A percentile compares a stretch with the other conserved stretches of the same genome.
phyloP scores from a whole-genome alignment of 768 basidiomycete species.

The Thelephora aurantiotincta region DNA sequence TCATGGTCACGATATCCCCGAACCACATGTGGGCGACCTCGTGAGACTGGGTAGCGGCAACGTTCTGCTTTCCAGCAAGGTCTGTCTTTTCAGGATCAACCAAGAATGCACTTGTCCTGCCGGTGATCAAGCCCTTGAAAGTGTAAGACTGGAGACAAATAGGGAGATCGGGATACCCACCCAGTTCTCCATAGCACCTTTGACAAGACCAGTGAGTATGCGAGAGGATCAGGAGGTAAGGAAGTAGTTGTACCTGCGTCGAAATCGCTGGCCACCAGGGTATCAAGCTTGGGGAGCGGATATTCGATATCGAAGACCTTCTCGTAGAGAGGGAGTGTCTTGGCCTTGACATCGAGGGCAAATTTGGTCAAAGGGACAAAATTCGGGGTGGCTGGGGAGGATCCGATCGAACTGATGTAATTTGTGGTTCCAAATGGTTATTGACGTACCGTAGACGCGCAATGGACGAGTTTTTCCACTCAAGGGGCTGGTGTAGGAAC shows the following conservation, averaged over 20 bases:
- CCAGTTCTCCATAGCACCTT: slow-evolving; percentile 89
- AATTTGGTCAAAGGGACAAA: slow-evolving; percentile 75
- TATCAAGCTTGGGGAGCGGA: slow-evolving; percentile 90
- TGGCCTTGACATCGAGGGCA: slow-evolving; percentile 75
- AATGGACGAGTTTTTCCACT: slow-evolving; percentile 73
- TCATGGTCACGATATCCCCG: slow-evolving; percentile 88
- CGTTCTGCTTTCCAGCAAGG: slow-evolving; percentile 60
- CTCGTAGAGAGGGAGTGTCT: slow-evolving; percentile 82
- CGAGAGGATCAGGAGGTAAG: not conserved
- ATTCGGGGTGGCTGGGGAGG: slow-evolving; percentile 54
- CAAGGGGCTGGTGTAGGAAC: slow-evolving; percentile 63
- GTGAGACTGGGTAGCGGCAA: slow-evolving; percentile 69
- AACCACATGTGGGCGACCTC: slow-evolving; percentile 86
- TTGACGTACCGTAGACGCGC: slow-evolving; percentile 54
- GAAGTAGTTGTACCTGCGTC: slow-evolving; percentile 45
- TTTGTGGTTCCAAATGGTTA: no score
- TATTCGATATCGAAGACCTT: slow-evolving; percentile 85
- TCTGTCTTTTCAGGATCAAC: slow-evolving; percentile 67
- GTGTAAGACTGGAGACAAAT: no score
- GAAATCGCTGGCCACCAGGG: slow-evolving; percentile 81
- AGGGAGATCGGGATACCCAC: slow-evolving; percentile 12
- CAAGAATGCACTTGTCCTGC: slow-evolving; percentile 69
- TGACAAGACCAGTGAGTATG: not conserved
- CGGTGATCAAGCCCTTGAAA: slow-evolving; percentile 67
- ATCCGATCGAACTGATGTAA: no score